Evolutionary conservation across 202 grass and related monocot species (phyloP).

Genomic region (Bolboschoenoplectus hybrid): DNA sequence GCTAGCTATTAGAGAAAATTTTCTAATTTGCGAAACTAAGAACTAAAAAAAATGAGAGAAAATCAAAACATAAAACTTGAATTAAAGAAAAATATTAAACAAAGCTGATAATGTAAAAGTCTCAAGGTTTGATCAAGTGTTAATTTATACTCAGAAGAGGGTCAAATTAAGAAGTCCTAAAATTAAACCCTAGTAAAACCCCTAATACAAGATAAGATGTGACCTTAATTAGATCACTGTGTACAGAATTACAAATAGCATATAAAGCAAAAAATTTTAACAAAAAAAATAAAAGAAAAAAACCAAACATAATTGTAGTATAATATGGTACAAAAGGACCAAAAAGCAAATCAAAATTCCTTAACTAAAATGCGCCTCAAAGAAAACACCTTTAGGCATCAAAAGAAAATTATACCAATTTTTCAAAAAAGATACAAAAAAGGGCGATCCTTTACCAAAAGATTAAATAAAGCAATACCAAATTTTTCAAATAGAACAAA

Average conservation of each 20-base stretch:
- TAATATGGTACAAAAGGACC: background rate
- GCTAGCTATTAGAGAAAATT: slow-evolving; percentile 24
- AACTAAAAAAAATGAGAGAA: background rate
- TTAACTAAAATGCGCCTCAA: background rate
- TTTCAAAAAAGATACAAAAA: background rate
- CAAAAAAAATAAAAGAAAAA: background rate
- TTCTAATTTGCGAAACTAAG: background rate
- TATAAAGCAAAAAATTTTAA: background rate
- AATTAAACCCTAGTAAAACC: slow-evolving; percentile 43
- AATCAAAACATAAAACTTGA: slow-evolving; percentile 14
- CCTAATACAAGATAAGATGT: background rate
- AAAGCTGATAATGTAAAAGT: background rate
- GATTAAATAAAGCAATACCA: slow-evolving; percentile 8
- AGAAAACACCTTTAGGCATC: background rate
- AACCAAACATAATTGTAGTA: background rate
- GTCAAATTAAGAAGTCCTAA: background rate
- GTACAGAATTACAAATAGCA: background rate
- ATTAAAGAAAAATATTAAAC: background rate
- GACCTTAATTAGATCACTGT: slow-evolving; percentile 6
- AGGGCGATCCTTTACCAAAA: slow-evolving; percentile 17
- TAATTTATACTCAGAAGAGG: background rate
- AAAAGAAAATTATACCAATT: background rate
- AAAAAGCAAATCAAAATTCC: slow-evolving; percentile 31
- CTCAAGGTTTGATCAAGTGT: background rate
- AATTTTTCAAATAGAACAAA: background rate